Percentiles rank a stretch among this genome's conserved stretches.
These are phyloP conservation scores for Polytrichum commune DNA, from an alignment of 225 moss, liverwort and hornwort species.

Conservation along the genomic window DNA sequence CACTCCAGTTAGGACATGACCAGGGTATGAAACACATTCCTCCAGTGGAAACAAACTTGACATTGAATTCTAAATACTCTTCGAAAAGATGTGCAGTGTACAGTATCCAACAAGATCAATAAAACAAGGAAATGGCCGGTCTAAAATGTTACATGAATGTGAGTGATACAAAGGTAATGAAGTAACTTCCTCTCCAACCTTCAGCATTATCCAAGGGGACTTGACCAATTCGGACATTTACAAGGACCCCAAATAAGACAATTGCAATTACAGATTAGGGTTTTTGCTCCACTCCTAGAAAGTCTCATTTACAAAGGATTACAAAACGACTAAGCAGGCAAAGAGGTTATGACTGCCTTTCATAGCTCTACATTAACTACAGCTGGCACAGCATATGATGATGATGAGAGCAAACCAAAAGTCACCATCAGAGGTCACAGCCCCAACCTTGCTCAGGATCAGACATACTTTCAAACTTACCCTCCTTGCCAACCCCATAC, in stretches of 20 bases:
- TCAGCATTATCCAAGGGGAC: neutral
- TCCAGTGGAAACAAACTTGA: too few species aligned
- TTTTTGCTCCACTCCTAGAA: slow-evolving; percentile 6
- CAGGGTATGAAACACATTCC: too few species aligned
- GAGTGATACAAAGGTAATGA: too few species aligned
- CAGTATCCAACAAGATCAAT: too few species aligned
- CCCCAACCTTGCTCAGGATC: slow-evolving; percentile 30
- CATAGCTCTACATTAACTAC: slow-evolving; percentile 13
- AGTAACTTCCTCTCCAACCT: too few species aligned
- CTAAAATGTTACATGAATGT: too few species aligned
- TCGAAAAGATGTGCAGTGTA: too few species aligned
- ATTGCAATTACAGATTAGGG: slow-evolving; percentile 2
- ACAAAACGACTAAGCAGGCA: slow-evolving; percentile 17
- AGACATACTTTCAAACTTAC: slow-evolving; percentile 10
- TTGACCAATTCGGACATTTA: neutral
- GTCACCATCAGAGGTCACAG: slow-evolving; percentile 8
- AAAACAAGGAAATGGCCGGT: too few species aligned
- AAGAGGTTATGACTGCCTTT: slow-evolving; percentile 11
- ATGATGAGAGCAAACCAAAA: neutral
- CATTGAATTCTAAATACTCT: too few species aligned
- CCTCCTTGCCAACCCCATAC: slow-evolving; percentile 13
- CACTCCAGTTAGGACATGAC: too few species aligned
- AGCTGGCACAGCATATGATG: slow-evolving; percentile 9
- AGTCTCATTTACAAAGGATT: slow-evolving; percentile 16
- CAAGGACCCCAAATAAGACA: neutral